Base-by-base conservation (phyloP, 2,329 filamentous ascomycete genomes). In the Botrytis byssoidea region DNA sequence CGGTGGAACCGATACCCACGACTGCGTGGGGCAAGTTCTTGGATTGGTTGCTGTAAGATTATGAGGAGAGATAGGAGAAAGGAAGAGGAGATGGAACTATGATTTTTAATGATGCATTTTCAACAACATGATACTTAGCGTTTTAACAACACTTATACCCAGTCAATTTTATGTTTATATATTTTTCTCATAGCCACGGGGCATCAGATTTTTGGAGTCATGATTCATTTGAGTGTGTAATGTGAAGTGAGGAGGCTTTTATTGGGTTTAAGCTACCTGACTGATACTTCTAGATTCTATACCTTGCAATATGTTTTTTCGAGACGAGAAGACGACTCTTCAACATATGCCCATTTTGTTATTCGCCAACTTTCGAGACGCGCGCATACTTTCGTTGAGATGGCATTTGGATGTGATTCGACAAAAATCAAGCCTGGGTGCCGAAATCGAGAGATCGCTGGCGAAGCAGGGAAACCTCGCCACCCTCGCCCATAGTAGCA, bases 21-120 rank as follows among this genome's bases (percentile, higher is more conserved):
- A 70, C 68, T 7, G 32, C 25, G 14, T 70, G 68, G 68, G 68
- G 68, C 29, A 70, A 37, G 29, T 70, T 70, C 32, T 9, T 70
- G 55, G 68, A 70, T 44, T 70, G 68, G 68, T 20, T 70, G 9
- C 7, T 70, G 7, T 69, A 69, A 32, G 51, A 9, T 18, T 18
- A 20, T 44, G 16, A 29, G 40, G 37, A 4, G 16, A 7, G 25
- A 29, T 3, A 18, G 4, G 20, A 22, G 10, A 37, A 4, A 32
- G 32, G 22, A 14, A 35, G 22, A 10, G 5, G 32, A 29, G 22
- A 22, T n/a, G 46, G 25, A 29, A 20, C 25, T 67, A 16, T 35
- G 35, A 18, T 68, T 68, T 57, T 57, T 57, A 68, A 57, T 57
- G 18, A 18, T 32, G 37, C 35, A 40, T 67, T 57, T 51, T 69